Evolutionary conservation across 2,329 filamentous ascomycete genomes (phyloP).

Genomic region (Aspergillus udagawae): DNA sequence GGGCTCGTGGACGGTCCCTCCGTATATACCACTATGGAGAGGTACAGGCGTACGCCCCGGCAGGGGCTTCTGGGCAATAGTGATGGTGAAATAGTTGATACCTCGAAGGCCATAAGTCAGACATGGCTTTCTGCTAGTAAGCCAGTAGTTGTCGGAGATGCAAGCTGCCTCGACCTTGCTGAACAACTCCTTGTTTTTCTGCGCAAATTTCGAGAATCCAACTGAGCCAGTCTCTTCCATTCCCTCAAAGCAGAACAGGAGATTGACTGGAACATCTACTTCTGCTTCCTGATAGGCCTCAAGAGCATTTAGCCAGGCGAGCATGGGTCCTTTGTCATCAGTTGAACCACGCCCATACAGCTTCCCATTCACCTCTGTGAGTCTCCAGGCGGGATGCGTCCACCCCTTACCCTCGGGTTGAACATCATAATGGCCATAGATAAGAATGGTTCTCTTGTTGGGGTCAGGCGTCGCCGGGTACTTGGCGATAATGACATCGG

Average conservation of each 20-base stretch:
- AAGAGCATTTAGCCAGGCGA: constrained; percentile 4
- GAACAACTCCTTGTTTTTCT: constrained; percentile 80
- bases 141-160: constrained; percentile 95
- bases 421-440: constrained; percentile 10
- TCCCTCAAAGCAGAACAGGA: constrained; percentile 91
- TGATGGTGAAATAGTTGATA: constrained; percentile 84
- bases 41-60: constrained; percentile 77
- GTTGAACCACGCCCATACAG: constrained; percentile 5
- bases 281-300: constrained; percentile 4
- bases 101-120: constrained; percentile 85
- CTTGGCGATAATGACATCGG: background rate
- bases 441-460: constrained; percentile 3
- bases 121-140: constrained; percentile 87
- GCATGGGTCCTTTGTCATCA: constrained; percentile 7
- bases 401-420: constrained; percentile 2
- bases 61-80: constrained; percentile 75
- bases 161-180: constrained; percentile 84
- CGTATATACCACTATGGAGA: constrained; percentile 86
- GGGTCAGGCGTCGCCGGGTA: background rate
- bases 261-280: constrained; percentile 57
- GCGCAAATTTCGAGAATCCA: constrained; percentile 80
- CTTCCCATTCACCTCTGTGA: background rate
- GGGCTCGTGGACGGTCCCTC: constrained; percentile 81
- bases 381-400: background rate
- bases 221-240: constrained; percentile 94